A percentile compares a stretch with the other conserved stretches of the same genome.
phyloP scores from a whole-genome alignment of 2,329 filamentous ascomycete species.

The Colletotrichum sp. region DNA sequence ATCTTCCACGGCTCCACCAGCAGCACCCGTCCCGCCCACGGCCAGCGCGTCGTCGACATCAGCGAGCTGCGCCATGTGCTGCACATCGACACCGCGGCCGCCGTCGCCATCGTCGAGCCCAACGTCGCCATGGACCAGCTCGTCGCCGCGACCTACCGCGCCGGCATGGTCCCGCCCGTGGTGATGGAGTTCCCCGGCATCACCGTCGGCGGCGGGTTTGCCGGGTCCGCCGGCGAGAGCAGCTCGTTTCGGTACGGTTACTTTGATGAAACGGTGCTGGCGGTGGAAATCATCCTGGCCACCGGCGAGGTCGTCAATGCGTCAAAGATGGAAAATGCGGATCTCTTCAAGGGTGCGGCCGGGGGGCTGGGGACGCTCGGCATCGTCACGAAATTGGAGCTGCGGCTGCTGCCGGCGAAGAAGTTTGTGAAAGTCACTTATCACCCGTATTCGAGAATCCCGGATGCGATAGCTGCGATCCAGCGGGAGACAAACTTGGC shows the following conservation, averaged over 20 bases:
- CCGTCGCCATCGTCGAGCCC: conserved; percentile 70
- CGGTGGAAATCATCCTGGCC: conserved; percentile 69
- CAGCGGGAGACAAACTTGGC: conserved; percentile 43
- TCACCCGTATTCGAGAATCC: conserved; percentile 44
- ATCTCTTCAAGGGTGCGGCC: conserved; percentile 69
- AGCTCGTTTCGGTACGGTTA: conserved; percentile 71
- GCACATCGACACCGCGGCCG: conserved; percentile 55
- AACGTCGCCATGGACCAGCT: conserved; percentile 73
- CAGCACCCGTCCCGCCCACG: conserved; percentile 67
- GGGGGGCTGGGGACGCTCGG: conserved; percentile 71
- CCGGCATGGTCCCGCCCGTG: conserved; percentile 66
- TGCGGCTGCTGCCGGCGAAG: conserved; percentile 61
- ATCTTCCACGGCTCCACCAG: conserved; percentile 81
- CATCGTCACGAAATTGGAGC: conserved; percentile 67
- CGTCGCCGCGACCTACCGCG: conserved; percentile 59
- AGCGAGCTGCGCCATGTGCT: conserved; percentile 68
- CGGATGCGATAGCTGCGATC: conserved; percentile 46
- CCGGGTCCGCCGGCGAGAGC: conserved; percentile 71
- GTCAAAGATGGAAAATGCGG: conserved; percentile 57
- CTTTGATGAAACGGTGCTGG: conserved; percentile 66
- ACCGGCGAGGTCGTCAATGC: conserved; percentile 62
- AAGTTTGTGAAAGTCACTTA: conserved; percentile 65
- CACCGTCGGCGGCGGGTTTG: conserved; percentile 71
- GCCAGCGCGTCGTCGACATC: conserved; percentile 69
- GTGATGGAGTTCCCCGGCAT: conserved; percentile 79